Conservation (phyloP, 2,329 filamentous ascomycete genomes). For the Xylariomycetidae sp. region DNA sequence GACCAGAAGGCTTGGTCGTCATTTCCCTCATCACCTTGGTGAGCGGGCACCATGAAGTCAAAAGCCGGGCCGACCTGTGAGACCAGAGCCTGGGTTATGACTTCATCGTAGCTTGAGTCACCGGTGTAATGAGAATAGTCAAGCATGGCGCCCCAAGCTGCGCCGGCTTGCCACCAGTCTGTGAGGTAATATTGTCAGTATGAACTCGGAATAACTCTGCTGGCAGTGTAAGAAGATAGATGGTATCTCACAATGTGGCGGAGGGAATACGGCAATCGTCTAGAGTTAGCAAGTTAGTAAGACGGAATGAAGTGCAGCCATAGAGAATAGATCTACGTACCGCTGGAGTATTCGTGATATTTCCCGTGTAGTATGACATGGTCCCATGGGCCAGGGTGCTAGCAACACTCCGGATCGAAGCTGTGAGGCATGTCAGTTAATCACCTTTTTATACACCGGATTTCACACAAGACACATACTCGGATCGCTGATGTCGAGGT, state of each 20-base stretch:
- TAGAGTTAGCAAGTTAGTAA: constrained; percentile 20
- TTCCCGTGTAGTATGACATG: constrained; percentile 62
- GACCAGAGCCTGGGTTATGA: constrained; percentile 54
- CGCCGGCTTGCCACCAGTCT: constrained; percentile 62
- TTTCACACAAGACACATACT: too few relatives aligned
- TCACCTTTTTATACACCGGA: too few relatives aligned
- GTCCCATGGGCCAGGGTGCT: constrained; percentile 56
- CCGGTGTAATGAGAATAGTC: constrained; percentile 66
- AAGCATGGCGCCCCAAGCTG: constrained; percentile 62
- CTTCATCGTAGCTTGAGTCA: constrained; percentile 57
- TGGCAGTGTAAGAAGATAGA: constrained; percentile 37
- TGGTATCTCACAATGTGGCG: constrained; percentile 49
- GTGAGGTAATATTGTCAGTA: constrained; percentile 7
- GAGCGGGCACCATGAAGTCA: constrained; percentile 56
- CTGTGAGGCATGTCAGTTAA: constrained; percentile 31
- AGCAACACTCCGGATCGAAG: constrained; percentile 57
- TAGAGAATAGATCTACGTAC: constrained; percentile 22
- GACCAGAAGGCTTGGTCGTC: constrained; percentile 75
- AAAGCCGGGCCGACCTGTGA: constrained; percentile 52
- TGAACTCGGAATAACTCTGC: constrained; percentile 2
- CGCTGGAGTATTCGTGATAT: constrained; percentile 45
- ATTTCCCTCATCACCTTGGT: constrained; percentile 61
- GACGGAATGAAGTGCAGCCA: background rate
- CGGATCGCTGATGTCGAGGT: constrained; percentile 33
- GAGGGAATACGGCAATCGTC: constrained; percentile 57